phyloP scores from a whole-genome alignment of 2,329 filamentous ascomycete genomes.

The Beauveria scarabaeidicola region DNA sequence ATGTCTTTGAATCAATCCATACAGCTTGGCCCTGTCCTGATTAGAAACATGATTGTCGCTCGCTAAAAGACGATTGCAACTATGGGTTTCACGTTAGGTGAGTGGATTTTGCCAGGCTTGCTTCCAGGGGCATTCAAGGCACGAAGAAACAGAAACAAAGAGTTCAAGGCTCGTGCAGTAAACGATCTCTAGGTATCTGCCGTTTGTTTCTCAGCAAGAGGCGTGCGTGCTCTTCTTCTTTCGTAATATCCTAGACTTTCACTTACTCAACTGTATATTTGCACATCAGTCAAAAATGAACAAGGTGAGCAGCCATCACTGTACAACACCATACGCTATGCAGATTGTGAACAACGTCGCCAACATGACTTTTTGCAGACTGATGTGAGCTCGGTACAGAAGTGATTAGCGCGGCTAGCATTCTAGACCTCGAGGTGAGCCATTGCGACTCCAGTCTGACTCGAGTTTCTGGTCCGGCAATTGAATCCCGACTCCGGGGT shows the following conservation, averaged over 20 bases:
- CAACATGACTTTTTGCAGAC: not conserved
- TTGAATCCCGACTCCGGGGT: not conserved
- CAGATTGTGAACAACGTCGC: not conserved
- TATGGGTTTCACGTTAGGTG: not conserved
- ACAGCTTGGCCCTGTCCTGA: not conserved
- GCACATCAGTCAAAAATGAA: not conserved
- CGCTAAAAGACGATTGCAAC: not conserved
- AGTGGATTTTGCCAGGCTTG: not conserved
- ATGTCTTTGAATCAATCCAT: not conserved
- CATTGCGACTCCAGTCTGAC: not conserved
- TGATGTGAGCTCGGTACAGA: not conserved
- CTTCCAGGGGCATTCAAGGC: not conserved
- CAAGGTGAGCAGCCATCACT: too few species aligned
- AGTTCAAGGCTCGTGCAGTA: not conserved
- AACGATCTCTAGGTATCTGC: not conserved
- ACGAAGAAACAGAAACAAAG: not conserved
- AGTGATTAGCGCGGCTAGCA: not conserved
- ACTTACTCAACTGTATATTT: not conserved
- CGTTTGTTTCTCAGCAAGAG: not conserved
- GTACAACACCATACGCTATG: not conserved
- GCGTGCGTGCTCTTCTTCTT: not conserved
- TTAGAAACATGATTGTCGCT: too few species aligned
- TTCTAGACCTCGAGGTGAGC: not conserved
- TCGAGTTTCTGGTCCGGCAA: not conserved
- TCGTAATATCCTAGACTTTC: not conserved